phyloP scores from a whole-genome alignment of 1,284 basidiomycete genomes.

The Sanguinoderma infundibulare region DNA sequence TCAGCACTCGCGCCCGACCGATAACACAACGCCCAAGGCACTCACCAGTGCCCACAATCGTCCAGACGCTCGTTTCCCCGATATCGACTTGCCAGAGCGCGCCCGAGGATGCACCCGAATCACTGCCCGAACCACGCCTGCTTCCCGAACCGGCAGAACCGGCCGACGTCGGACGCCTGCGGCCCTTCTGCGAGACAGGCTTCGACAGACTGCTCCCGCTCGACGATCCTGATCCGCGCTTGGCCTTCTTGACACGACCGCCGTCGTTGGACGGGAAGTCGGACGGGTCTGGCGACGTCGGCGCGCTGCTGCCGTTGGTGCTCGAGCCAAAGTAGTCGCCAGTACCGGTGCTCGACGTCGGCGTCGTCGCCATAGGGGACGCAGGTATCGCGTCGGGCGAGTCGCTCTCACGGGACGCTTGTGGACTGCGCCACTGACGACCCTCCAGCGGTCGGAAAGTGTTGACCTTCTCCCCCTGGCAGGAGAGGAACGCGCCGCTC shows the following conservation, averaged over 20 bases:
- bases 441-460: conserved; percentile 86
- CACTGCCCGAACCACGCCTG: conserved; percentile 65
- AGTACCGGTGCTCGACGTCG: conserved; percentile 52
- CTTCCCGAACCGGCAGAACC: conserved; percentile 65
- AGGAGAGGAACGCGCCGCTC: conserved; percentile 82
- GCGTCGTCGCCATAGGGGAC: conserved; percentile 70
- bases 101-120: conserved; percentile 71
- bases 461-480: conserved; percentile 89
- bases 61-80: conserved; percentile 92
- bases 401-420: conserved; percentile 46
- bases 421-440: conserved; percentile 56
- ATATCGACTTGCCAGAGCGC: conserved; percentile 88
- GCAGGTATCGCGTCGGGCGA: conserved; percentile 65
- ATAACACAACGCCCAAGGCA: conserved; percentile 15
- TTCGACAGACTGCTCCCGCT: conserved; percentile 71
- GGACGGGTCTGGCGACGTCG: conserved; percentile 69
- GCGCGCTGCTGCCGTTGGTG: conserved; percentile 56
- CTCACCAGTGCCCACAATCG: conserved; percentile 87
- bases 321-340: conserved; percentile 68
- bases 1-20: conserved; percentile 5
- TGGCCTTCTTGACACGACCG: conserved; percentile 77
- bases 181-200: conserved; percentile 61
- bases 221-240: conserved; percentile 70
- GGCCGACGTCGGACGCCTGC: conserved; percentile 74
- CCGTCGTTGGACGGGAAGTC: conserved; percentile 80